phyloP scores from a whole-genome alignment of 148 eudicot genomes.

The Arctostaphylos glauca region DNA sequence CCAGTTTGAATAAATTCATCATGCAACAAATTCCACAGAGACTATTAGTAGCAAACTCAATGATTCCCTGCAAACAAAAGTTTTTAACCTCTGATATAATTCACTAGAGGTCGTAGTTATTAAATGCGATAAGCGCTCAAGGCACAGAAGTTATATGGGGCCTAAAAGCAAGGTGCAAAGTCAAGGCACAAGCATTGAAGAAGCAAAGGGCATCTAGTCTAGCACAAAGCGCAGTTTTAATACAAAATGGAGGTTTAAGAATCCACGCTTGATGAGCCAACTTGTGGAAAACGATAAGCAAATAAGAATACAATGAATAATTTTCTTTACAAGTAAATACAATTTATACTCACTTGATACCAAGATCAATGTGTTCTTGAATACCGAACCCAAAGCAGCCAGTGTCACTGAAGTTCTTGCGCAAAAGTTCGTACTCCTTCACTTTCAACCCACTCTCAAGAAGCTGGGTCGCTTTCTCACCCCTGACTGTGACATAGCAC shows the following conservation, averaged over 20 bases:
- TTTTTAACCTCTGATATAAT: neutral
- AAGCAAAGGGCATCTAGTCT: no score
- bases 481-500: constrained; percentile 75
- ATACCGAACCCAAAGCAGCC: constrained; percentile 84
- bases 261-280: neutral
- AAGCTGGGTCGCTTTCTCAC: constrained; percentile 80
- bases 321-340: neutral
- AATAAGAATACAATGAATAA: neutral
- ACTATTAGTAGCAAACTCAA: neutral
- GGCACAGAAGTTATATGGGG: no score
- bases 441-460: constrained; percentile 81
- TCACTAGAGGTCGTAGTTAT: no score
- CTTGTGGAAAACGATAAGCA: neutral
- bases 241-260: neutral
- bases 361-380: constrained; percentile 83
- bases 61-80: neutral
- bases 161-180: no score
- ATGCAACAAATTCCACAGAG: neutral
- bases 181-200: no score
- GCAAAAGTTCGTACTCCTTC: constrained; percentile 65
- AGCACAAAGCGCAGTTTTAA: no score
- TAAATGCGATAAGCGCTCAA: no score
- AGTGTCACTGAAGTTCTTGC: constrained; percentile 79
- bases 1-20: neutral
- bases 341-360: constrained; percentile 54